phyloP scores from a whole-genome alignment of 2,329 filamentous ascomycete genomes.

The Mollisia scopiformis region DNA sequence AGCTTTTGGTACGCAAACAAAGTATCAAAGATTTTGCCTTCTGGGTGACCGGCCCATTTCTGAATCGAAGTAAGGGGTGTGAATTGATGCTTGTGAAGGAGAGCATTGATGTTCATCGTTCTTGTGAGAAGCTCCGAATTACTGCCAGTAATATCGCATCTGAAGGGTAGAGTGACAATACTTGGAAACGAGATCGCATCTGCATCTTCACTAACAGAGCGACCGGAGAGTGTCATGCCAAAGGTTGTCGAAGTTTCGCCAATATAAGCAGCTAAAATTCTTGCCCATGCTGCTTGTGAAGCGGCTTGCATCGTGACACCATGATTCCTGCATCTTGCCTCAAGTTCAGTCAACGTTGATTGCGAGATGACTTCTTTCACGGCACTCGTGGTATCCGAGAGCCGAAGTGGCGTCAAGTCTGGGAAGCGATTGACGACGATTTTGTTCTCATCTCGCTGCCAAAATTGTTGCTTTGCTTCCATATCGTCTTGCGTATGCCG shows the following conservation, averaged over 20 bases:
- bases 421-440: constrained; percentile 74
- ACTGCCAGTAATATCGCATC: constrained; percentile 56
- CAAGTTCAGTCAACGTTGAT: constrained; percentile 50
- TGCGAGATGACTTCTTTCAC: constrained; percentile 42
- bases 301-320: constrained; percentile 78
- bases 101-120: constrained; percentile 68
- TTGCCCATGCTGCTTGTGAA: constrained; percentile 78
- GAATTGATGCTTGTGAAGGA: constrained; percentile 71
- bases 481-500: constrained; percentile 35
- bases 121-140: constrained; percentile 60
- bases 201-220: constrained; percentile 61
- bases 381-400: constrained; percentile 39
- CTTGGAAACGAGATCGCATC: constrained; percentile 72
- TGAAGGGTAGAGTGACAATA: constrained; percentile 78
- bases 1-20: constrained; percentile 81
- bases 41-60: constrained; percentile 67
- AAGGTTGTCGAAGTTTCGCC: constrained; percentile 77
- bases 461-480: constrained; percentile 55
- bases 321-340: constrained; percentile 54
- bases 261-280: constrained; percentile 73
- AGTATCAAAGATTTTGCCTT: constrained; percentile 77
- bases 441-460: constrained; percentile 58
- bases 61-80: constrained; percentile 74
- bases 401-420: constrained; percentile 65
- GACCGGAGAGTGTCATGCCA: constrained; percentile 79